Evolutionary conservation across 768 basidiomycete species (phyloP).

Genomic region (Mycena kentingensis): DNA sequence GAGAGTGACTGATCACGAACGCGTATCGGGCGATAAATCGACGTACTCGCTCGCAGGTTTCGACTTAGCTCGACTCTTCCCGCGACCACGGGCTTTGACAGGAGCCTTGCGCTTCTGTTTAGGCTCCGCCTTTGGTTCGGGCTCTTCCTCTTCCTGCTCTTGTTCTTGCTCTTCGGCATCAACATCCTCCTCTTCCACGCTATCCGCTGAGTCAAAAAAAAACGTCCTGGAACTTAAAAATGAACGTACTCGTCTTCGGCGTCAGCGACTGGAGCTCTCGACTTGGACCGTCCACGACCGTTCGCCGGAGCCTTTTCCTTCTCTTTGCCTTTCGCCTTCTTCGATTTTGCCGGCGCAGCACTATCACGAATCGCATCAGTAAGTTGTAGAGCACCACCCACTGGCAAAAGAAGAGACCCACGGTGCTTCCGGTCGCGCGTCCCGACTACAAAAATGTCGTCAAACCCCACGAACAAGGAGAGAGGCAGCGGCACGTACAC

Average conservation of each 20-base stretch:
- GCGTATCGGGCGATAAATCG: not conserved
- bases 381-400: not conserved
- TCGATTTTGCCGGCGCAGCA: not conserved
- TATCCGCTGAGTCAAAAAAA: not conserved
- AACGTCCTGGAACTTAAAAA: not conserved
- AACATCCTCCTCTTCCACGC: conserved; percentile 4
- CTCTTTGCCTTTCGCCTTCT: conserved; percentile 3
- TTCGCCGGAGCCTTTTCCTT: conserved; percentile 9
- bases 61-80: not conserved
- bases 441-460: not conserved
- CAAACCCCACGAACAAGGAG: not conserved
- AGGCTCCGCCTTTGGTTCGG: no score
- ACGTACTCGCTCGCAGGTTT: conserved; percentile 3
- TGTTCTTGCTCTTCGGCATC: not conserved
- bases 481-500: not conserved
- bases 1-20: not conserved
- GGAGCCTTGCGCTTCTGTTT: no score
- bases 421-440: conserved; percentile 3
- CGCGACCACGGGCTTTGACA: not conserved
- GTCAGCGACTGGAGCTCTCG: not conserved
- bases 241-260: conserved; percentile 6
- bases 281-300: not conserved
- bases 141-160: not conserved
- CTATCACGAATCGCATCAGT: not conserved
- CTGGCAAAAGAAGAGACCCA: not conserved